A percentile compares a stretch with the other conserved stretches of the same genome.
Conservation (phyloP, 495 filamentous ascomycete genomes). For the Cercophora sp. region DNA sequence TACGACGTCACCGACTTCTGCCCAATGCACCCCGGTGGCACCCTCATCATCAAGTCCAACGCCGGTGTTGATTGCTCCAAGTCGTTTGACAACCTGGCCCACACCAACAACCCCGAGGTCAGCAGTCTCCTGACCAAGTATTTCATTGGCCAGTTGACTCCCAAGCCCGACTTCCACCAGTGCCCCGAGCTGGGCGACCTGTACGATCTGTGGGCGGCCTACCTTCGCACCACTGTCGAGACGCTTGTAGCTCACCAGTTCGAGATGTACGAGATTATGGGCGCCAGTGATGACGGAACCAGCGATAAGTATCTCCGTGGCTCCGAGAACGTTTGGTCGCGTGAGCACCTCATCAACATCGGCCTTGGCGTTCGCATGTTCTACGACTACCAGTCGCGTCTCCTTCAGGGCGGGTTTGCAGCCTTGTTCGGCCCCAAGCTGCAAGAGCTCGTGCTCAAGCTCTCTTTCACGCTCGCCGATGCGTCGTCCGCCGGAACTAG, state of each 20-base stretch:
- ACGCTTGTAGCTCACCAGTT: conserved; percentile 47
- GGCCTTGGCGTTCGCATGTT: conserved; percentile 45
- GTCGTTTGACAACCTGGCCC: conserved; percentile 49
- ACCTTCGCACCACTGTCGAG: conserved; percentile 44
- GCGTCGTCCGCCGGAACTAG: conserved; percentile 26
- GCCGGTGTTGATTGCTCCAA: conserved; percentile 49
- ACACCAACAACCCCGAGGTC: conserved; percentile 50
- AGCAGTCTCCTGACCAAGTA: conserved; percentile 47
- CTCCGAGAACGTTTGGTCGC: conserved; percentile 40
- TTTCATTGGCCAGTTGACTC: conserved; percentile 46
- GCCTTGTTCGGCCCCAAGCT: conserved; percentile 46
- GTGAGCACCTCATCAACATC: conserved; percentile 40
- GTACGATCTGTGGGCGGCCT: conserved; percentile 45
- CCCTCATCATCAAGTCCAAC: conserved; percentile 49
- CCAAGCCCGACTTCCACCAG: conserved; percentile 44
- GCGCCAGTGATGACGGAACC: conserved; percentile 29
- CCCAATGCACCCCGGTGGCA: conserved; percentile 48
- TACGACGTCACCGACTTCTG: conserved; percentile 50
- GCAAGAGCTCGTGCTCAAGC: conserved; percentile 48
- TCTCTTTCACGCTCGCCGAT: conserved; percentile 43
- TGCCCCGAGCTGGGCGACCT: conserved; percentile 34
- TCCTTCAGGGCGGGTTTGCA: conserved; percentile 48
- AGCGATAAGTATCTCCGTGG: conserved; percentile 16
- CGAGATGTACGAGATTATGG: conserved; percentile 47
- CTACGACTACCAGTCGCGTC: conserved; percentile 47